phyloP scores from a whole-genome alignment of 371 early-diverging fungal genomes.

The Cladochytrium tenue region DNA sequence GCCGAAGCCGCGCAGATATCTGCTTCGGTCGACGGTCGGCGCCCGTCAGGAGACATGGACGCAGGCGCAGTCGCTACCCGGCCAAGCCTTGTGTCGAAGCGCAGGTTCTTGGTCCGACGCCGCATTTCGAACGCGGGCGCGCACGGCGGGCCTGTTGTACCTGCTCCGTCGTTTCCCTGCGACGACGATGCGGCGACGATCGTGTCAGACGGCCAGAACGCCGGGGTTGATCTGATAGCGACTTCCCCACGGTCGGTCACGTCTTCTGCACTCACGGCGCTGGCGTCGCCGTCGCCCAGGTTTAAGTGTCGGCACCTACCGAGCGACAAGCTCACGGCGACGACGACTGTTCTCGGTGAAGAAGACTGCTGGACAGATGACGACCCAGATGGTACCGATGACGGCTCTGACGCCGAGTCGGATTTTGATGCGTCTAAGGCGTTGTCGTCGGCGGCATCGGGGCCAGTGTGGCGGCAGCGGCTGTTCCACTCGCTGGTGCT shows the following conservation, averaged over 20 bases:
- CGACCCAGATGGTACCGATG: neutral
- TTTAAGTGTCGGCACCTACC: neutral
- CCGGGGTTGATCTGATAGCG: too few species aligned
- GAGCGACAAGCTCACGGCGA: neutral
- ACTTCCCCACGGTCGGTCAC: too few species aligned
- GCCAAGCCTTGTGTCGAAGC: neutral
- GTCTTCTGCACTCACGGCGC: too few species aligned
- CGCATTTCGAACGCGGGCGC: neutral
- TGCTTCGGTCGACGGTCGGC: neutral
- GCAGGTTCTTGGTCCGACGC: neutral
- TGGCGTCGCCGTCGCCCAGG: too few species aligned
- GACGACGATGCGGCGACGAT: too few species aligned
- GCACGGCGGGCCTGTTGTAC: neutral
- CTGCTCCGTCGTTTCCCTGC: too few species aligned
- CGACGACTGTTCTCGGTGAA: neutral
- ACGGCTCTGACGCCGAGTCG: neutral
- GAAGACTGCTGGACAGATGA: neutral
- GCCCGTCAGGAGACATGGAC: too few species aligned
- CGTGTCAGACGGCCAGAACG: too few species aligned
- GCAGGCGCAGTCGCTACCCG: neutral
- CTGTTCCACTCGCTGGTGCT: slow-evolving; percentile 40
- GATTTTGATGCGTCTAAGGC: too few species aligned
- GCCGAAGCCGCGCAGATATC: neutral
- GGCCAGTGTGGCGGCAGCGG: slow-evolving; percentile 24
- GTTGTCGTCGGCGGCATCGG: too few species aligned